phyloP scores from a whole-genome alignment of 177 flowering plant species.

The Vitis hybrid region DNA sequence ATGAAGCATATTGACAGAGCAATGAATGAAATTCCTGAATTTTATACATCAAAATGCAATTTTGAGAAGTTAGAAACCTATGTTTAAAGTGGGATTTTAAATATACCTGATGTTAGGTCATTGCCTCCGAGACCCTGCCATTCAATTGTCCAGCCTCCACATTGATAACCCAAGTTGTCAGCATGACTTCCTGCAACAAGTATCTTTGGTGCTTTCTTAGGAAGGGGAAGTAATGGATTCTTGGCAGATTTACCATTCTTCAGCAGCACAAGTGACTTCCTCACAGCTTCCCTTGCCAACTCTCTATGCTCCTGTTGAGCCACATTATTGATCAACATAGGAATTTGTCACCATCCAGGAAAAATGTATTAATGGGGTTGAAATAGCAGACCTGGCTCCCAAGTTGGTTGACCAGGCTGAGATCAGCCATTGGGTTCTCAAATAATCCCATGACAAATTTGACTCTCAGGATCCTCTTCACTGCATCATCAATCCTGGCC shows the following conservation, averaged over 20 bases:
- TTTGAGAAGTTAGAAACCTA: background rate
- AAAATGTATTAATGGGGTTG: background rate
- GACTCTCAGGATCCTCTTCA: constrained; percentile 21
- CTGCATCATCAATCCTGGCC: constrained; percentile 28
- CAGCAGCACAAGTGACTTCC: constrained; percentile 43
- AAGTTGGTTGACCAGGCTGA: constrained; percentile 15
- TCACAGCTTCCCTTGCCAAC: constrained; percentile 44
- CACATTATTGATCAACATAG: background rate
- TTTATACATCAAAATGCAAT: background rate
- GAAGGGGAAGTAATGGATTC: constrained; percentile 20
- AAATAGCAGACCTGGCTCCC: constrained; percentile 19
- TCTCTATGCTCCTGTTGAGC: constrained; percentile 25
- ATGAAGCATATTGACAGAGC: no score
- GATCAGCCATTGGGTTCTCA: constrained; percentile 24
- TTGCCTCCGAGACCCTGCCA: constrained; percentile 25
- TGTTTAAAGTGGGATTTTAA: background rate
- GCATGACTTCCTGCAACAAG: constrained; percentile 27
- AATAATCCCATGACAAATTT: constrained; percentile 24
- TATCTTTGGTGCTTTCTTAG: constrained; percentile 17
- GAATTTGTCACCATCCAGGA: no score
- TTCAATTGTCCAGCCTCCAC: constrained; percentile 30
- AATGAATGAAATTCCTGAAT: background rate
- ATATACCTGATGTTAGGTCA: constrained; percentile 16
- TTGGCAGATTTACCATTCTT: constrained; percentile 25
- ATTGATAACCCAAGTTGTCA: constrained; percentile 25